phyloP scores from a whole-genome alignment of 2,329 filamentous ascomycete species.

The Fusarium sambucinum region DNA sequence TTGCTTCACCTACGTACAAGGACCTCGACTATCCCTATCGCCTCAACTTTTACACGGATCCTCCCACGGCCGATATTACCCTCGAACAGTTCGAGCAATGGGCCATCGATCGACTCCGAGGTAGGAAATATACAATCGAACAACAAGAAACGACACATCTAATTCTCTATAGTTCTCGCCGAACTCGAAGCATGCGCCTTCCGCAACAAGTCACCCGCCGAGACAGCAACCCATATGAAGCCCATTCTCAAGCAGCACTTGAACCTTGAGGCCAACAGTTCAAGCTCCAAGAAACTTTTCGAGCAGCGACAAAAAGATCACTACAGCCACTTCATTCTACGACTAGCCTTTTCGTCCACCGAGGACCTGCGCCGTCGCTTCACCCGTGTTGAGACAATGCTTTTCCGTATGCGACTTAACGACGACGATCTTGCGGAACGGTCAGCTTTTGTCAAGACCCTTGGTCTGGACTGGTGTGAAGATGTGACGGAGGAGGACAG shows the following conservation, averaged over 20 bases:
- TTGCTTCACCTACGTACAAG: constrained; percentile 80
- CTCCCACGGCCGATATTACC: constrained; percentile 93
- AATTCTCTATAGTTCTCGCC: constrained; percentile 72
- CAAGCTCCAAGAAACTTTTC: constrained; percentile 68
- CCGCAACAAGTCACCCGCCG: constrained; percentile 85
- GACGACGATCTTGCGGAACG: constrained; percentile 81
- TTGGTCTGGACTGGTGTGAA: constrained; percentile 93
- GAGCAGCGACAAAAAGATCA: constrained; percentile 92
- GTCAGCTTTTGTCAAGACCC: constrained; percentile 77
- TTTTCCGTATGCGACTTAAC: constrained; percentile 86
- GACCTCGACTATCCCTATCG: constrained; percentile 84
- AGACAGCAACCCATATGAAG: constrained; percentile 86
- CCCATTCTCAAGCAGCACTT: constrained; percentile 89
- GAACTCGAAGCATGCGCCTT: constrained; percentile 96
- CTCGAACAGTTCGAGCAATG: constrained; percentile 99
- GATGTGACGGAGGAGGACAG: constrained; percentile 83
- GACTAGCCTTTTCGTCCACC: constrained; percentile 90
- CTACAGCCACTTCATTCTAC: constrained; percentile 96
- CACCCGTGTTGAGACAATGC: constrained; percentile 84
- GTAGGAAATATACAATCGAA: constrained; percentile 58
- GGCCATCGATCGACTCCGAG: constrained; percentile 91
- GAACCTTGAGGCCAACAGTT: constrained; percentile 81
- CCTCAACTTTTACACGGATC: constrained; percentile 90
- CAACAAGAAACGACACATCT: neutral
- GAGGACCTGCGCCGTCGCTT: constrained; percentile 92